Evolutionary conservation across 148 eudicot genomes (phyloP).

Genomic region (Chenopodium formosanum): DNA sequence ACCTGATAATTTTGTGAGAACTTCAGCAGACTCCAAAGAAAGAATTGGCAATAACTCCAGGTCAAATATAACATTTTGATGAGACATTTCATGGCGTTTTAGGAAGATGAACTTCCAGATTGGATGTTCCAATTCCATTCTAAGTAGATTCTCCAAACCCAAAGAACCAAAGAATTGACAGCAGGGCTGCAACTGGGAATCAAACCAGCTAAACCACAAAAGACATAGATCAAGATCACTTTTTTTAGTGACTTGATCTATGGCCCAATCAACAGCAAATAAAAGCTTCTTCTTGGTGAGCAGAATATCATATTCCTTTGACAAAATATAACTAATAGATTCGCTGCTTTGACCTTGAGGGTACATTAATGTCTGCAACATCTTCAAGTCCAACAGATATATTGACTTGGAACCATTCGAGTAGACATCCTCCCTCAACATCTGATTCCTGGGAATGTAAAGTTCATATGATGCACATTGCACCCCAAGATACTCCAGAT

Average conservation of each 20-base stretch:
- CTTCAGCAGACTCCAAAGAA: conserved; percentile 52
- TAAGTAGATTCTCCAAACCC: conserved; percentile 42
- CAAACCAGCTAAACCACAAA: conserved; percentile 73
- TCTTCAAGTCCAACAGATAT: conserved; percentile 45
- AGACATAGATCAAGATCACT: conserved; percentile 56
- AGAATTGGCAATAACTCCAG: conserved; percentile 56
- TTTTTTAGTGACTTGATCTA: conserved; percentile 70
- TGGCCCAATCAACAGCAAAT: conserved; percentile 82
- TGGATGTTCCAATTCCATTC: conserved; percentile 63
- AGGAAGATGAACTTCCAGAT: conserved; percentile 59
- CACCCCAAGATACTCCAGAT: conserved; percentile 64
- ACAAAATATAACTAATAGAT: conserved; percentile 15
- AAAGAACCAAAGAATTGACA: conserved; percentile 51
- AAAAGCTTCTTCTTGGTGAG: conserved; percentile 44
- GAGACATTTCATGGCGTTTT: conserved; percentile 44
- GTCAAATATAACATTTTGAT: conserved; percentile 28
- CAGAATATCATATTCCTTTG: conserved; percentile 31
- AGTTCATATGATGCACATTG: conserved; percentile 39
- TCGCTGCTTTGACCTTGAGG: conserved; percentile 36
- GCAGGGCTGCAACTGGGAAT: conserved; percentile 49
- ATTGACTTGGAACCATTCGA: conserved; percentile 29
- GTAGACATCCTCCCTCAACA: conserved; percentile 23
- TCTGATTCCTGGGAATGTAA: conserved; percentile 24
- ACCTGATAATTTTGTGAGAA: conserved; percentile 26
- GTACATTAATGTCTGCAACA: conserved; percentile 44